Evolutionary conservation across 495 filamentous ascomycete species (phyloP), one percentile per base, ranked within the genome.

Genomic region (Haplographium delicatum): DNA sequence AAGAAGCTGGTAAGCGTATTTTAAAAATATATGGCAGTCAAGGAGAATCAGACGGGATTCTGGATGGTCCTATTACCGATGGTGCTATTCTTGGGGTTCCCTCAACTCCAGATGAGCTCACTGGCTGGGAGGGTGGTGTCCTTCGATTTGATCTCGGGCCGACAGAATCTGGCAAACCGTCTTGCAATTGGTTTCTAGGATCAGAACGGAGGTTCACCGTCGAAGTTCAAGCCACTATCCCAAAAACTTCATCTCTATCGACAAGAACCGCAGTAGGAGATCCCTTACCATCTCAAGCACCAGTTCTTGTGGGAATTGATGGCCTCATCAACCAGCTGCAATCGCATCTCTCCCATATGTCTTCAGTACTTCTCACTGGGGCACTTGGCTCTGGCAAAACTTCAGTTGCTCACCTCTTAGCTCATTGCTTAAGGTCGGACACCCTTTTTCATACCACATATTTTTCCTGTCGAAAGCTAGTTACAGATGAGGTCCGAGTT

Each of bases 381-480:
- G 88, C 87, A 4, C 79, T 94, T 31, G 91, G 94, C 2, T 79
- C 89, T 27, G 93, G 93, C 31, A 98, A 98, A 70, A 86, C 88
- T 11, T 80, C 81, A 2, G 74, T 96, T 18, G 72, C 74, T 11
- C 68, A 71, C 51, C 63, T 68, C 5, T 63, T 95, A 8, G 85
- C 81, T 2, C 79, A 82, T 61, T 75, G 74, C 2, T 65, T 95
- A 27, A 78, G 83, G 10, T 69, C 72, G 40, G 76, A 83, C 7
- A 71, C 77, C 38, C 72, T 95, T 0, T 91, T 83, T 59, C 83
- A 91, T 56, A 81, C 83, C 0, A 82, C 82, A 9, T 93, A 91
- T 64, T 88, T 91, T 54, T 79, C 86, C 1, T 95, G 90, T 62
- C 79, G 82, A 26, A 89, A 84, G 45, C 76, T 95, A 1, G 82